Conservation (phyloP, 805 yeast species). For the Schizosaccharomyces pombe region DNA sequence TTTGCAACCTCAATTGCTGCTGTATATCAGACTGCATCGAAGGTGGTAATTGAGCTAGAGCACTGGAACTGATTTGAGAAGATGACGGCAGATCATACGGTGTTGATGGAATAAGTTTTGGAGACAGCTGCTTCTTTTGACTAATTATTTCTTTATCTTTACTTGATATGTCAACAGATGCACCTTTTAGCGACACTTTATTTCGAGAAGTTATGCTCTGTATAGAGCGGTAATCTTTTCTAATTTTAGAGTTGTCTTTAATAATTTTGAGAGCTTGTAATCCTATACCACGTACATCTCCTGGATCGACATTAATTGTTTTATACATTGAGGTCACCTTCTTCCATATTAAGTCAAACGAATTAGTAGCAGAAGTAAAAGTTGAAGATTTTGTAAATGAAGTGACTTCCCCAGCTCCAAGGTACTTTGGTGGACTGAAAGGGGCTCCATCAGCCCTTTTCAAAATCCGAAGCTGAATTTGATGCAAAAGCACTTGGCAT, state of each 20-base stretch:
- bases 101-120: not conserved
- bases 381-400: slow-evolving; percentile 32
- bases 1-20: not conserved
- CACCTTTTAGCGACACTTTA: not conserved
- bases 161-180: too few relatives aligned
- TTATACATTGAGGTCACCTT: slow-evolving; percentile 38
- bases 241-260: not conserved
- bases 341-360: slow-evolving; percentile 33
- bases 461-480: slow-evolving; percentile 42
- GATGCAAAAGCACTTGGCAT: slow-evolving; percentile 28
- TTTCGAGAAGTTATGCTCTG: too few relatives aligned
- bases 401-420: slow-evolving; percentile 73
- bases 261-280: not conserved
- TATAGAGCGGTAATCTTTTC: too few relatives aligned
- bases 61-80: not conserved
- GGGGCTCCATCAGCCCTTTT: slow-evolving; percentile 45
- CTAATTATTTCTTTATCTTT: not conserved
- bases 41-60: not conserved
- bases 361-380: slow-evolving; percentile 39
- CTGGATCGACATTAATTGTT: not conserved
- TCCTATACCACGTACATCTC: slow-evolving; percentile 51
- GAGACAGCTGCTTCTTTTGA: not conserved
- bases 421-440: slow-evolving; percentile 44
- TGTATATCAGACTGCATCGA: not conserved
- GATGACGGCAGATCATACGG: not conserved